Evolutionary conservation across 495 filamentous ascomycete species (phyloP).

Genomic region (Lindgomyces ingoldianus): DNA sequence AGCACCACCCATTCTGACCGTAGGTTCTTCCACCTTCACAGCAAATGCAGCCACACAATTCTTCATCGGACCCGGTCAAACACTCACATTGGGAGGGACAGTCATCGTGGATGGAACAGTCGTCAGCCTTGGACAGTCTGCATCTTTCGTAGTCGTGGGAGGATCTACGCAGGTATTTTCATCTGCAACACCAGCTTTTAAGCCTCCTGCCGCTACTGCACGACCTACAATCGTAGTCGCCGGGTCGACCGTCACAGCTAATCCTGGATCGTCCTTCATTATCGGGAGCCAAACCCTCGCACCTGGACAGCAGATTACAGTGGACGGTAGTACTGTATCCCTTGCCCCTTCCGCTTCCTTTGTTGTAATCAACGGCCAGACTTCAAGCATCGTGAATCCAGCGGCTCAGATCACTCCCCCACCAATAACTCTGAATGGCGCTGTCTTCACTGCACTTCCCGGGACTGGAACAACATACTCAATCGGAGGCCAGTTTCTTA

Average conservation of each 20-base stretch:
- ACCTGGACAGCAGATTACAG: slow-evolving; percentile 25
- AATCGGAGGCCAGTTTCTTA: slow-evolving; percentile 41
- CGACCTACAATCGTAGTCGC: slow-evolving; percentile 19
- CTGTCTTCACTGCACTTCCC: slow-evolving; percentile 39
- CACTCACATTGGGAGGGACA: slow-evolving; percentile 17
- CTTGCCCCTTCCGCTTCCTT: slow-evolving; percentile 28
- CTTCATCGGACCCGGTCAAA: slow-evolving; percentile 33
- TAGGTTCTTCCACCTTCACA: slow-evolving; percentile 40
- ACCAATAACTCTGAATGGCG: slow-evolving; percentile 41
- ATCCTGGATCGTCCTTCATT: slow-evolving; percentile 24
- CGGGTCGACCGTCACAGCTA: slow-evolving; percentile 13
- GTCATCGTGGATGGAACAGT: slow-evolving; percentile 21
- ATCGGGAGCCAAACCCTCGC: slow-evolving; percentile 34
- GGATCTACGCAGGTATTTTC: slow-evolving; percentile 11
- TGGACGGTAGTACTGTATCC: slow-evolving; percentile 30
- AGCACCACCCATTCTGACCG: slow-evolving; percentile 41
- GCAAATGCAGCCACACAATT: slow-evolving; percentile 45
- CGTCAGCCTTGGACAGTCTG: slow-evolving; percentile 24
- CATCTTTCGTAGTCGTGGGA: slow-evolving; percentile 20
- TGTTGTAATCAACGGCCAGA: slow-evolving; percentile 28
- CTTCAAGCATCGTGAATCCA: slow-evolving; percentile 10
- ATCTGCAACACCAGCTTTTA: neutral
- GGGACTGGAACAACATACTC: slow-evolving; percentile 39
- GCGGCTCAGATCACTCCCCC: slow-evolving; percentile 29
- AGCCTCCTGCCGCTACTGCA: slow-evolving; percentile 1